Base-by-base conservation (phyloP, 192 early-diverging fungal genomes). In the Phlyctochytrium planicorne region DNA sequence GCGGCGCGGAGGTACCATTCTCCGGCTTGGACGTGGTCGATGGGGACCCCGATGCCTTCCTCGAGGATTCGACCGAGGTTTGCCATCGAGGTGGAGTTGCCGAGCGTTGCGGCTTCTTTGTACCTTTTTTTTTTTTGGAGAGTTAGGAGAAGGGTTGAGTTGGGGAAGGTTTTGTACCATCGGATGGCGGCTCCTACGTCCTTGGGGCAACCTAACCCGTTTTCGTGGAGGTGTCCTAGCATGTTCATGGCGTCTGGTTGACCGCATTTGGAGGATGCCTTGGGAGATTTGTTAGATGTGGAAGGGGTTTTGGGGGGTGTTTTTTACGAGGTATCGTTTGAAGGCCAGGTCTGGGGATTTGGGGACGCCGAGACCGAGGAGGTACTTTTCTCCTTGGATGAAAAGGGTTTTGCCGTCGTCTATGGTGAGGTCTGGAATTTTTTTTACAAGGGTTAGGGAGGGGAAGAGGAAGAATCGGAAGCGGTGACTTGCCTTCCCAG, bases 201-300 rank as follows among this genome's bases (percentile, higher is more conserved):
- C 52, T 66, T 71, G n/a, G 76, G 50, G 16, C 75, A 64, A 4
- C 81, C 84, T 33, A 85, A 68, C 6, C 84, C 84, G 55, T 80
- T 66, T 55, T 85, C 84, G 70, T 66, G 69, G 78, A 85, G 79
- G 52, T 73, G 55, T 1, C 84, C 84, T 12, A 85, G 70, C 84
- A 85, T 85, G 61, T 72, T 75, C 37, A 67, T 66, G 2, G 84
- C 81, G 24, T 71, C 75, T 0, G 78, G 60, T 27, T 67, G 63
- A 1, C 68, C 76, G 24, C 62, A 56, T 52, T 83, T 73, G 30
- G 80, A 75, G 17, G 75, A 72, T 0, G 79, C 73, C 69, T 78
- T 16, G 55, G 1, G 24, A 56, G 31, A 1, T 64, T 68, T 24
- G 36, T 25, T n/a, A n/a, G n/a, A n/a, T n/a, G n/a, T n/a, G n/a